Conservation (phyloP, 1,284 basidiomycete genomes). For the Leccinum fuscescens region DNA sequence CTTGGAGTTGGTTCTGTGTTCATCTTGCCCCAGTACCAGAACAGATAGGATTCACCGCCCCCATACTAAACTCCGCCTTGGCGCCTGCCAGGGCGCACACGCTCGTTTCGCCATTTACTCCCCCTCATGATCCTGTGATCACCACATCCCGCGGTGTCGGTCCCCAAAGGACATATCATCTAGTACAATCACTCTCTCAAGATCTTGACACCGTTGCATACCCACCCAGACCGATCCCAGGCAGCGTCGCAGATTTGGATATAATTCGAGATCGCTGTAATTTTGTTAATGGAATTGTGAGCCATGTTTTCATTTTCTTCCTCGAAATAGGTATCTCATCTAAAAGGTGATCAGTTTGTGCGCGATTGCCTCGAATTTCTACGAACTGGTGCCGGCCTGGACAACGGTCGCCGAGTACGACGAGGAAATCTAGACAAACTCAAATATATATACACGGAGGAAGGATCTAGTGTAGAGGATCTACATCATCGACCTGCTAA, state of each 20-base stretch:
- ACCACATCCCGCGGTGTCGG: constrained; percentile 60
- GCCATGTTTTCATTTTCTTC: constrained; percentile 14
- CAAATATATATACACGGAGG: constrained; percentile 62
- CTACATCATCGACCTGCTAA: constrained; percentile 22
- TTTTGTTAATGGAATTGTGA: constrained; percentile 73
- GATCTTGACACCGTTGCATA: constrained; percentile 31
- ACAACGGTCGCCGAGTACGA: constrained; percentile 54
- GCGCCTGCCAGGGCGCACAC: constrained; percentile 44
- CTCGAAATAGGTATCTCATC: constrained; percentile 15
- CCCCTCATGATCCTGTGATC: constrained; percentile 36
- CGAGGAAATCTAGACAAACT: constrained; percentile 57
- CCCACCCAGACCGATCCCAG: constrained; percentile 49
- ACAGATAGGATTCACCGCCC: constrained; percentile 53
- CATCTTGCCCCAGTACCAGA: constrained; percentile 57
- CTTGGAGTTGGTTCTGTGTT: constrained; percentile 1
- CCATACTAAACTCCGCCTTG: constrained; percentile 66
- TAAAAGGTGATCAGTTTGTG: constrained; percentile 50
- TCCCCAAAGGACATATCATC: constrained; percentile 62
- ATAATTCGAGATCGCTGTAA: constrained; percentile 84
- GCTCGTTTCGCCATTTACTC: constrained; percentile 41
- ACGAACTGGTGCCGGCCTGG: constrained; percentile 62
- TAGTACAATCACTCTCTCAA: constrained; percentile 28
- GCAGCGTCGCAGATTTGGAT: constrained; percentile 76
- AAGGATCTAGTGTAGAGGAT: constrained; percentile 28
- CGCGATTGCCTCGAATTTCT: constrained; percentile 74